A percentile compares a stretch with the other conserved stretches of the same genome.
Conservation (phyloP, 805 yeast species). For the Starmera amethionina region DNA sequence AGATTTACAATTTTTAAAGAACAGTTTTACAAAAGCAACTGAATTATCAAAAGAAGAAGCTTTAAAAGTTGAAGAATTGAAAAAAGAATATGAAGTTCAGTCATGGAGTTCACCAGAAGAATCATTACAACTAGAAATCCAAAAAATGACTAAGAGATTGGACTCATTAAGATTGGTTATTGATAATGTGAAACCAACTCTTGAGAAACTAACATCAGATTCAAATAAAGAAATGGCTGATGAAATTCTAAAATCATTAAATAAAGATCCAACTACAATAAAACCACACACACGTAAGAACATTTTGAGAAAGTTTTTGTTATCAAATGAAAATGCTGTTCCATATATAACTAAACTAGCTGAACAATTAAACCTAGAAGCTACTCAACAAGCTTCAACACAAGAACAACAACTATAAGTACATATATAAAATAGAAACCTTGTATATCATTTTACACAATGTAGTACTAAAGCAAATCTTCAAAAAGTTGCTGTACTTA, state of each 20-base stretch:
- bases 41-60: slow-evolving; percentile 24
- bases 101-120: slow-evolving; percentile 36
- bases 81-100: slow-evolving; percentile 34
- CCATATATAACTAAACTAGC: too few relatives aligned
- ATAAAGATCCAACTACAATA: slow-evolving; percentile 29
- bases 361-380: too few relatives aligned
- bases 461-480: too few relatives aligned
- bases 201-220: slow-evolving; percentile 25
- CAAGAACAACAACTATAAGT: too few relatives aligned
- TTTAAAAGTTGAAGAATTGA: slow-evolving; percentile 27
- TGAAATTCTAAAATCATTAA: slow-evolving; percentile 24
- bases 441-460: too few relatives aligned
- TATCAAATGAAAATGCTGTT: slow-evolving; percentile 18
- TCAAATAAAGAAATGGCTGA: slow-evolving; percentile 27
- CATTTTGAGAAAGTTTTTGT: slow-evolving; percentile 54
- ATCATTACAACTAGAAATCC: slow-evolving; percentile 29
- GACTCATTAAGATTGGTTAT: slow-evolving; percentile 21
- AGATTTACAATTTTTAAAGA: slow-evolving; percentile 21
- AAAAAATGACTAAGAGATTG: slow-evolving; percentile 19
- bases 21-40: slow-evolving; percentile 14
- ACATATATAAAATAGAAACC: too few relatives aligned
- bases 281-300: slow-evolving; percentile 58
- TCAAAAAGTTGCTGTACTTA: too few relatives aligned
- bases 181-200: slow-evolving; percentile 24
- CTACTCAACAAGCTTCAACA: too few relatives aligned